Base-by-base conservation (phyloP, 2,329 filamentous ascomycete genomes). In the Aspergillus fumigatus region DNA sequence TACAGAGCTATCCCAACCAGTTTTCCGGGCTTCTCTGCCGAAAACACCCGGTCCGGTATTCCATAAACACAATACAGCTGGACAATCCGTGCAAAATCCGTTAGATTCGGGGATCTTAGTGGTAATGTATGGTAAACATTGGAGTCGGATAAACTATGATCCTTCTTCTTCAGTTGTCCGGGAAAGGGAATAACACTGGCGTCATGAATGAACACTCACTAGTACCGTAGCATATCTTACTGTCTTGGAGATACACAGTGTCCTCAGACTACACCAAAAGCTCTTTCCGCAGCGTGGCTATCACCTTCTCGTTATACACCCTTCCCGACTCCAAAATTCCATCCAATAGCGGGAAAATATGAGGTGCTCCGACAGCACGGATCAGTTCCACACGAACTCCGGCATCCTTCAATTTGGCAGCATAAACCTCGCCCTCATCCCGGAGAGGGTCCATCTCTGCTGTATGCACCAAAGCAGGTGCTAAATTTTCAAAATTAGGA, bases 401-500 rank as follows among this genome's bases (percentile, higher is more conserved):
- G 8, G 72, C 72, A 48, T 64, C 68, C 55, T 67, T 65, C 56
- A 77, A 58, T 55, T 73, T 76, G 17, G 58, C 68, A 4, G 67
- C 73, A 62, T 76, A 77, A 9, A 64, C 67, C 56, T 74, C 74
- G 17, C 70, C 75, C 63, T 77, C 74, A 47, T 76, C 73, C 17
- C 74, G 70, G n/a, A 76, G 64, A 50, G 73, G 69, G 59, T 77
- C 74, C 64, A 77, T 68, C 59, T 76, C 74, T 9, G 74, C 74
- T 1, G 72, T 76, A 52, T 69, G 67, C 19, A 76, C 65, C 49
- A 76, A 58, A 3, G 75, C 74, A 3, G 74, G 73, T 10, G 75
- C 74, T 32, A 77, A 57, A 48, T 67, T 62, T 10, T 62, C 51
- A 41, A 76, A 74, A 50, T 67, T 67, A 2, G 70, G 64, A 3